These are phyloP conservation scores for Pleurotus salmoneostramineus DNA, from an alignment of 768 basidiomycete genomes.

Conservation along the genomic window DNA sequence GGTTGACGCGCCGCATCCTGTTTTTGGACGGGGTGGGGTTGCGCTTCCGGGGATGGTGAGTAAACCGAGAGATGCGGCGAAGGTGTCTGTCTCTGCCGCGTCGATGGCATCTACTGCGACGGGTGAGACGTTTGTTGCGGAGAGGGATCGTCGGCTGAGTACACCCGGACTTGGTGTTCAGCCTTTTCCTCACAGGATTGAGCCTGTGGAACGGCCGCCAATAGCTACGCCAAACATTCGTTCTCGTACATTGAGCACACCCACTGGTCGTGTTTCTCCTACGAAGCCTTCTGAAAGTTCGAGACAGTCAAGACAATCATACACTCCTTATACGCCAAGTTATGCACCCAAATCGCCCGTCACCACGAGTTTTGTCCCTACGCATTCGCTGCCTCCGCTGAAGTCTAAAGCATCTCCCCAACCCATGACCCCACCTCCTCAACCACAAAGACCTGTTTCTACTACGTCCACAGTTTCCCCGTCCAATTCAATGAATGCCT, in stretches of 20 bases:
- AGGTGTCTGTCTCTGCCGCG: neutral
- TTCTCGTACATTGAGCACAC: conserved; percentile 36
- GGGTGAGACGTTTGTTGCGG: neutral
- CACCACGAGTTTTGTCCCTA: neutral
- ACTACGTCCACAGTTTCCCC: conserved; percentile 15
- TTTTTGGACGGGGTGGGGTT: conserved; percentile 72
- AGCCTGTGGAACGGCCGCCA: neutral
- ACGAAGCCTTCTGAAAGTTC: conserved; percentile 7
- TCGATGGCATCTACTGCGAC: neutral
- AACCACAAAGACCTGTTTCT: conserved; percentile 16
- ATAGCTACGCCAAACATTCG: conserved; percentile 13
- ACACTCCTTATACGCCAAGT: neutral
- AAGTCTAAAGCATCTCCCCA: conserved; percentile 12
- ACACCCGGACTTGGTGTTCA: neutral
- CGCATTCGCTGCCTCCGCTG: neutral
- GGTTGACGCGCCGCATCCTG: conserved; percentile 58
- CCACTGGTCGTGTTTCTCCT: conserved; percentile 7
- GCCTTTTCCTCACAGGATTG: neutral
- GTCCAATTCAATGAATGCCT: conserved; percentile 27
- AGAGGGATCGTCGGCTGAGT: neutral
- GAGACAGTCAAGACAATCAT: neutral
- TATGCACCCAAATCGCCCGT: neutral
- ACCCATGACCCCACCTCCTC: conserved; percentile 20
- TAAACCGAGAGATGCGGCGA: conserved; percentile 8
- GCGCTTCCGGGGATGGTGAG: conserved; percentile 71